Percentiles rank a stretch among this genome's conserved stretches.
These are phyloP conservation scores for Penicillium sp. DNA, from an alignment of 2,329 filamentous ascomycete species.

Conservation along the genomic window DNA sequence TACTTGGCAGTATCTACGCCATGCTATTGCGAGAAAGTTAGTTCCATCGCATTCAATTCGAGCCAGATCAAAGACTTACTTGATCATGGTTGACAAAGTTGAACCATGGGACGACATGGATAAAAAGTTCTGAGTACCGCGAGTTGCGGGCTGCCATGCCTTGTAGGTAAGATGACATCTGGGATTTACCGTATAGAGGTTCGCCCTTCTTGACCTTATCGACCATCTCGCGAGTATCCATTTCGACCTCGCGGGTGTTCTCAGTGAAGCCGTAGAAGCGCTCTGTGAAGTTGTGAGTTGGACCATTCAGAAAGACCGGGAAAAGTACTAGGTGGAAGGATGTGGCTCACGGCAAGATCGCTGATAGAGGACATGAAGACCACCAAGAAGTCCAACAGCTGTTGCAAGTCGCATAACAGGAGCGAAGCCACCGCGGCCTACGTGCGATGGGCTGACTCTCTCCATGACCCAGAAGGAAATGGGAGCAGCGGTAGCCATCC, in stretches of 20 bases:
- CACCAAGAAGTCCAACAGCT: slow-evolving; percentile 70
- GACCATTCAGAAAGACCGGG: background rate
- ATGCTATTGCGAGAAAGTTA: slow-evolving; percentile 58
- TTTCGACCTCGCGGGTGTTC: slow-evolving; percentile 84
- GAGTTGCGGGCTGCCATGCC: slow-evolving; percentile 91
- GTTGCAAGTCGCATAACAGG: slow-evolving; percentile 77
- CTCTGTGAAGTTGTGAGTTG: slow-evolving; percentile 53
- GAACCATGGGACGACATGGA: slow-evolving; percentile 89
- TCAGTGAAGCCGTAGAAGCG: slow-evolving; percentile 95
- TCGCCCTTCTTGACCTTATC: slow-evolving; percentile 90
- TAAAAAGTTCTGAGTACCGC: slow-evolving; percentile 80
- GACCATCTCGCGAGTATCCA: slow-evolving; percentile 99
- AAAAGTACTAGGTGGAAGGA: background rate
- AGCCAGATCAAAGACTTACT: slow-evolving; percentile 38
- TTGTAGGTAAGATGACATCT: slow-evolving; percentile 83
- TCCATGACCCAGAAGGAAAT: slow-evolving; percentile 76
- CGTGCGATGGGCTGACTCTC: slow-evolving; percentile 77
- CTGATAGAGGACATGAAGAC: slow-evolving; percentile 82
- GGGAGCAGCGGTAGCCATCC: slow-evolving; percentile 70
- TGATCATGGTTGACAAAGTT: slow-evolving; percentile 96
- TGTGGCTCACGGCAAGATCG: slow-evolving; percentile 73
- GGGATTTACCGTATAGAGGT: slow-evolving; percentile 80
- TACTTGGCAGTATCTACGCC: slow-evolving; percentile 98
- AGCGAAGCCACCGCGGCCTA: slow-evolving; percentile 77
- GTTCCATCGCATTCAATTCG: background rate